phyloP scores from a whole-genome alignment of 2,329 filamentous ascomycete genomes.

The Golovinomyces cichoracearum region DNA sequence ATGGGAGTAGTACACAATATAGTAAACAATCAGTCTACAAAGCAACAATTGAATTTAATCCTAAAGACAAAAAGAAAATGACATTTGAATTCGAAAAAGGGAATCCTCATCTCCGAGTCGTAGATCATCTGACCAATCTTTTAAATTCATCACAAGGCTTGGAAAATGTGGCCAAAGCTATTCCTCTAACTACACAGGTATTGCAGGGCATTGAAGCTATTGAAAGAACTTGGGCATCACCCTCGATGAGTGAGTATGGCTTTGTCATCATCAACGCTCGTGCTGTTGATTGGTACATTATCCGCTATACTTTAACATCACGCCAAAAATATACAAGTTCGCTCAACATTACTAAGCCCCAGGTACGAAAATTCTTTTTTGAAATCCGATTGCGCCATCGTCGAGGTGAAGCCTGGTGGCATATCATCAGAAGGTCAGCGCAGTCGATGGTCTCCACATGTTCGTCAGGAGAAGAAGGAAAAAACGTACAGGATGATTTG shows the following conservation, averaged over 20 bases:
- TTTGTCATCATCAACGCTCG: constrained; percentile 27
- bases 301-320: constrained; percentile 26
- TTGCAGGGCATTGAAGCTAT: constrained; percentile 34
- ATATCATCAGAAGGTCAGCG: constrained; percentile 7
- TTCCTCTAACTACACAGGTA: constrained; percentile 38
- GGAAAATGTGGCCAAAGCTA: constrained; percentile 25
- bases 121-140: constrained; percentile 29
- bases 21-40: constrained; percentile 18
- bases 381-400: constrained; percentile 26
- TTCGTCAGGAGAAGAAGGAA: constrained; percentile 6
- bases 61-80: constrained; percentile 21
- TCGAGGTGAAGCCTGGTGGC: constrained; percentile 19
- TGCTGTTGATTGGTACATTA: constrained; percentile 29
- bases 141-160: constrained; percentile 28
- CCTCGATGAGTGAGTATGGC: constrained; percentile 17
- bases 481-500: constrained; percentile 12
- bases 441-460: no score
- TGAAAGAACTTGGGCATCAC: constrained; percentile 24
- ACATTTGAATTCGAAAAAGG: constrained; percentile 30
- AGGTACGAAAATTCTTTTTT: constrained; percentile 21
- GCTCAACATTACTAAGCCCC: constrained; percentile 4
- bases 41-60: constrained; percentile 31
- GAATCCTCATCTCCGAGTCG: constrained; percentile 42
- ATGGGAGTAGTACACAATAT: constrained; percentile 1
- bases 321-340: background rate